phyloP scores from a whole-genome alignment of 371 early-diverging fungal genomes.

The Thermomucor indicae-seudaticae region DNA sequence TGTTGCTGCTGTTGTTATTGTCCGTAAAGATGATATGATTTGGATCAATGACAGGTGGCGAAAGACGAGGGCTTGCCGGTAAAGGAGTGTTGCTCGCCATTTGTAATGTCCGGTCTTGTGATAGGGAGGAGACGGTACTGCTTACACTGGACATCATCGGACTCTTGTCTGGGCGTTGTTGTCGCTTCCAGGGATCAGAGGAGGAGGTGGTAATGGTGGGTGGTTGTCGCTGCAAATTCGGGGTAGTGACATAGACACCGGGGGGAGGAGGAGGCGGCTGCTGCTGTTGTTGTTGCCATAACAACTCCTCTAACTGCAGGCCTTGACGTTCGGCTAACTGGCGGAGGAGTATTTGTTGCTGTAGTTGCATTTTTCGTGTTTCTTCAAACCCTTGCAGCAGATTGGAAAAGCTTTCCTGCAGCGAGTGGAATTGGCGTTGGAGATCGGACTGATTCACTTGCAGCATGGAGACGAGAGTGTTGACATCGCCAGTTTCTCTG shows the following conservation, averaged over 20 bases:
- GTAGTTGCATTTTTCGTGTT: slow-evolving; percentile 51
- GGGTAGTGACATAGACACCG: too few species aligned
- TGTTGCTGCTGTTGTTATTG: neutral
- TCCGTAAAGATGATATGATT: neutral
- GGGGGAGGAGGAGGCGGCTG: neutral
- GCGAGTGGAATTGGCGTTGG: slow-evolving; percentile 54
- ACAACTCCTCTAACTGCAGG: slow-evolving; percentile 1
- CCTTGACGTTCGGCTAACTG: slow-evolving; percentile 17
- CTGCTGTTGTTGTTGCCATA: neutral
- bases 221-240: too few species aligned
- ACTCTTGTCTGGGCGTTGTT: too few species aligned
- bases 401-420: slow-evolving; percentile 61
- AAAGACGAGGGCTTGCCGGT: slow-evolving; percentile 11
- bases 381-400: slow-evolving; percentile 67
- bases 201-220: too few species aligned
- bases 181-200: too few species aligned
- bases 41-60: slow-evolving; percentile 3
- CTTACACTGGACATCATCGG: too few species aligned
- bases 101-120: slow-evolving; percentile 2
- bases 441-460: slow-evolving; percentile 69
- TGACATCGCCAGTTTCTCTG: slow-evolving; percentile 68
- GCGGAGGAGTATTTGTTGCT: slow-evolving; percentile 53
- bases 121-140: neutral
- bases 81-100: slow-evolving; percentile 12
- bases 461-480: slow-evolving; percentile 62